A percentile compares a stretch with the other conserved stretches of the same genome.
These are phyloP conservation scores for Madurella fahalii DNA, from an alignment of 2,329 filamentous ascomycete species.

Conservation along the genomic window DNA sequence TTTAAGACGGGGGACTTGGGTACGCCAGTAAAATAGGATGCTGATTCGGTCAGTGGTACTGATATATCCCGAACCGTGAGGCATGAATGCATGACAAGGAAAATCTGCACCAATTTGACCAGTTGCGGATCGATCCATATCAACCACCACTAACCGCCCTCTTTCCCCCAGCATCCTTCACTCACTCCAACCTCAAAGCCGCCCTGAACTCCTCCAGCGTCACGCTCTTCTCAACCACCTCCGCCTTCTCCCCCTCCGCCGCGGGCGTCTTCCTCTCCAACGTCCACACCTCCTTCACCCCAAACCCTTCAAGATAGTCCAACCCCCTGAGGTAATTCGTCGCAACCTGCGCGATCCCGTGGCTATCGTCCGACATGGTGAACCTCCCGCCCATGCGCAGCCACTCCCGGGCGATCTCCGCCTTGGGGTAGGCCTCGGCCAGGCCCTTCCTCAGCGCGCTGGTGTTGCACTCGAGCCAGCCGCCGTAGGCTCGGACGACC, in stretches of 20 bases:
- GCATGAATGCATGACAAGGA: too few species aligned
- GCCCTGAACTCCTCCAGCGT: conserved; percentile 38
- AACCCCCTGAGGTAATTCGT: conserved; percentile 73
- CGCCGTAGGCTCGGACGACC: conserved; percentile 67
- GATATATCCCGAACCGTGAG: too few species aligned
- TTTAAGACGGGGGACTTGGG: too few species aligned
- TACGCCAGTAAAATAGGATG: too few species aligned
- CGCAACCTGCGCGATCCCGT: conserved; percentile 82
- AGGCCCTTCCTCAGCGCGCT: conserved; percentile 85
- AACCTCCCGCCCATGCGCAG: conserved; percentile 70
- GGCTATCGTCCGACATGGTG: conserved; percentile 92
- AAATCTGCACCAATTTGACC: too few species aligned
- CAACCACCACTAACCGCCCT: too few species aligned
- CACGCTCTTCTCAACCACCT: conserved; percentile 42
- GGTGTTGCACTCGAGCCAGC: conserved; percentile 85
- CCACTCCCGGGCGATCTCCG: conserved; percentile 75
- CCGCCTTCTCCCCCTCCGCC: conserved; percentile 31
- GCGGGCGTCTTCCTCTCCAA: conserved; percentile 37
- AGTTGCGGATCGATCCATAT: too few species aligned
- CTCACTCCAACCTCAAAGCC: conserved; percentile 23
- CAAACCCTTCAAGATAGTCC: conserved; percentile 63
- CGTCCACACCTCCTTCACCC: conserved; percentile 60
- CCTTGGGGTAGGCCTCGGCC: conserved; percentile 81
- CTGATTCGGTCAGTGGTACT: too few species aligned
- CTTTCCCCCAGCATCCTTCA: too few species aligned